phyloP scores from a whole-genome alignment of 768 basidiomycete species.

The Pluteus cervinus region DNA sequence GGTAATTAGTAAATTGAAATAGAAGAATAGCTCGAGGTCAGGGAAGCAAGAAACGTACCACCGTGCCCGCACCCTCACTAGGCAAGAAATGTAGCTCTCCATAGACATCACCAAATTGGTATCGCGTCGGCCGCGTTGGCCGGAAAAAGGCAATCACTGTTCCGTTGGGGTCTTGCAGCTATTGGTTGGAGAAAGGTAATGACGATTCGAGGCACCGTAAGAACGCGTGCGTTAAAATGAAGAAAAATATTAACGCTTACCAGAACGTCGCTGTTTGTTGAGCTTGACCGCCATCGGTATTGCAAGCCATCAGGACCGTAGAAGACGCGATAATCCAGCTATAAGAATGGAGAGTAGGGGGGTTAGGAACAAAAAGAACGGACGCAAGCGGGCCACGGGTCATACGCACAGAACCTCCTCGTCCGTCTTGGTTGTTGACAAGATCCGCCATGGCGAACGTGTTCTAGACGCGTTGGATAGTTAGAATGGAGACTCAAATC shows the following conservation, averaged over 20 bases:
- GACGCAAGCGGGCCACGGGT: no score
- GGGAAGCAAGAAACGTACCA: conserved; percentile 52
- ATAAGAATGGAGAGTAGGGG: conserved; percentile 21
- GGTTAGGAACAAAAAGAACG: conserved; percentile 11
- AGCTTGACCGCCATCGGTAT: conserved; percentile 76
- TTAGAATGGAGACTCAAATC: conserved; percentile 17
- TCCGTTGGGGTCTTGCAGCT: conserved; percentile 71
- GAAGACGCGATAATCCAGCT: conserved; percentile 66
- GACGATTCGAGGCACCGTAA: conserved; percentile 16
- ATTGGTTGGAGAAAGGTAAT: no score
- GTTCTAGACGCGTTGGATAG: conserved; percentile 41
- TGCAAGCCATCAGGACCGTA: conserved; percentile 77
- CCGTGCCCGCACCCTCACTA: conserved; percentile 72
- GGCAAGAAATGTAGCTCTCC: conserved; percentile 83
- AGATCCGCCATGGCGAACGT: conserved; percentile 80
- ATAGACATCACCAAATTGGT: conserved; percentile 82
- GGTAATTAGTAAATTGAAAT: no score
- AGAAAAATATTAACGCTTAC: conserved; percentile 32
- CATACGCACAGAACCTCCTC: no score
- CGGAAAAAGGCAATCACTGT: conserved; percentile 76
- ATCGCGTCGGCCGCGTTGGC: conserved; percentile 70
- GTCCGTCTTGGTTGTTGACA: no score
- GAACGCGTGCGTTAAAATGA: conserved; percentile 10
- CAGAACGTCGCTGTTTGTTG: conserved; percentile 50
- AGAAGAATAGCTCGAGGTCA: no score